Percentiles rank a stretch among this genome's conserved stretches.
Evolutionary conservation across 208 protist genomes (phyloP).

Genomic region (Wallacemonas sp.): DNA sequence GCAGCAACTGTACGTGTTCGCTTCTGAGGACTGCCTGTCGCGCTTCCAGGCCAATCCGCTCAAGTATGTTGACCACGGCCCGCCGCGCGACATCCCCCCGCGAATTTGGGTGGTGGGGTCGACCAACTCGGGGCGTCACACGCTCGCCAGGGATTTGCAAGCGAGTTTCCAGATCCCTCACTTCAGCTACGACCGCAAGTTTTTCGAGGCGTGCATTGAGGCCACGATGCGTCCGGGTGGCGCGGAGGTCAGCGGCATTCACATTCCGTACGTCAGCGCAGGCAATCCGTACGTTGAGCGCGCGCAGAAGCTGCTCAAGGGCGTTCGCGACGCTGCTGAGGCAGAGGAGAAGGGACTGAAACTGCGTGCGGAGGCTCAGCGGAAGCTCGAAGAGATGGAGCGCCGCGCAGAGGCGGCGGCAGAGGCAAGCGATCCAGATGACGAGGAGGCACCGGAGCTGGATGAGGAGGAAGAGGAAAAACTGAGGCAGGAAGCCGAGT

Average conservation of each 20-base stretch:
- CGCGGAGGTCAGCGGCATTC: constrained; percentile 51
- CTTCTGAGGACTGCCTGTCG: constrained; percentile 43
- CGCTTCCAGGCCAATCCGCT: constrained; percentile 72
- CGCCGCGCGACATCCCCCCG: constrained; percentile 50
- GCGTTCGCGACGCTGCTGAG: constrained; percentile 48
- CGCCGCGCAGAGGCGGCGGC: constrained; percentile 25
- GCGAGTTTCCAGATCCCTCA: constrained; percentile 59
- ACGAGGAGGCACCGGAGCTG: constrained; percentile 50
- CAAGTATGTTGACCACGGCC: constrained; percentile 42
- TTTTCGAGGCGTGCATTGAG: constrained; percentile 78
- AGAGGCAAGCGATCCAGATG: constrained; percentile 39
- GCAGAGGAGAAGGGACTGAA: constrained; percentile 57
- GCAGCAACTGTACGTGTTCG: constrained; percentile 75
- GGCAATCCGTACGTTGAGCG: constrained; percentile 47
- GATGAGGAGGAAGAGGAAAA: constrained; percentile 72
- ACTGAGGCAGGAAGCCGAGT: constrained; percentile 68
- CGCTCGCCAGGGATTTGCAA: constrained; percentile 51
- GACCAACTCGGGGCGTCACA: constrained; percentile 64
- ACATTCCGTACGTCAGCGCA: constrained; percentile 38
- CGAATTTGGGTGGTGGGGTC: constrained; percentile 83
- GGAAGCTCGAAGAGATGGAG: constrained; percentile 54
- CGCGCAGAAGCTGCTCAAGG: constrained; percentile 50
- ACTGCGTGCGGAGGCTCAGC: constrained; percentile 53
- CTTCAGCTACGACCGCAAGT: constrained; percentile 67
- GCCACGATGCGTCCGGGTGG: constrained; percentile 50